Evolutionary conservation across 1,284 basidiomycete genomes (phyloP).

Genomic region (Puccinia hordei): DNA sequence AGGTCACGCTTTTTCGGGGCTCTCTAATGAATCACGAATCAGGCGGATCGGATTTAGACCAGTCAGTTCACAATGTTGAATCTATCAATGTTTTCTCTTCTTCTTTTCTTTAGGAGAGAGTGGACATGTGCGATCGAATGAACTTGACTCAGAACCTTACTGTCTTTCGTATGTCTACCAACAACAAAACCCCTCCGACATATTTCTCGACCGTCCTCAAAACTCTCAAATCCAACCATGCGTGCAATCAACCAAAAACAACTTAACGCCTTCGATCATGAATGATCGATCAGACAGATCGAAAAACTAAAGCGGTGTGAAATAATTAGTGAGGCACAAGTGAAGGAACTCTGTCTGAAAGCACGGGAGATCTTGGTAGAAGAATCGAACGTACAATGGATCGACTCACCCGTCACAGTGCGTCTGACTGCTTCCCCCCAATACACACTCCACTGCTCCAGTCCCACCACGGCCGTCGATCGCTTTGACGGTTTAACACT

Average conservation of each 20-base stretch:
- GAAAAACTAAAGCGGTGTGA: slow-evolving; percentile 84
- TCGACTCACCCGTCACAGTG: slow-evolving; percentile 94
- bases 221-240: neutral
- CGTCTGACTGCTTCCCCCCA: slow-evolving; percentile 57
- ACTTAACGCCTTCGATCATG: neutral
- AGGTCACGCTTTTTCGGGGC: neutral
- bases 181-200: neutral
- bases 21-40: slow-evolving; percentile 38
- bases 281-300: slow-evolving; percentile 56
- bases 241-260: neutral
- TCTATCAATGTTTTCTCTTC: neutral
- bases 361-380: slow-evolving; percentile 91
- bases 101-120: neutral
- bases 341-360: slow-evolving; percentile 88
- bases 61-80: slow-evolving; percentile 32
- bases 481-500: neutral
- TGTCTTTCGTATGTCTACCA: slow-evolving; percentile 3
- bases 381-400: slow-evolving; percentile 94
- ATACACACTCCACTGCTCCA: slow-evolving; percentile 17
- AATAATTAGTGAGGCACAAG: slow-evolving; percentile 86
- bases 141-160: neutral
- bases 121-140: neutral
- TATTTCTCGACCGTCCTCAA: neutral
- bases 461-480: neutral
- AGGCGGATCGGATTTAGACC: slow-evolving; percentile 47